Evolutionary conservation across 2,329 filamentous ascomycete genomes (phyloP).

Genomic region (Penicillium sp.): DNA sequence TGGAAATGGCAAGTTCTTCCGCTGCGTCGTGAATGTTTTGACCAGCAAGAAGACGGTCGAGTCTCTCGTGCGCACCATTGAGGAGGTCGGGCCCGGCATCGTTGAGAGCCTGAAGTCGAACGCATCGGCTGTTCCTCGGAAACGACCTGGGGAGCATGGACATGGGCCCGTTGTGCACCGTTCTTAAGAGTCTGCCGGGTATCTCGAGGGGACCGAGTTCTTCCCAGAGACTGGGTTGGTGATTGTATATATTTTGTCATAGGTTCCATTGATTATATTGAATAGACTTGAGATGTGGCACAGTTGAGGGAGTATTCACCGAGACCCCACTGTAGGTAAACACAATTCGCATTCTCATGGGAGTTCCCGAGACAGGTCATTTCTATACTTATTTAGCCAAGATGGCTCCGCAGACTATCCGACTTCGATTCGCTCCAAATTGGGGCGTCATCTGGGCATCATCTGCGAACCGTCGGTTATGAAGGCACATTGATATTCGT

Average conservation of each 20-base stretch:
- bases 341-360: background rate
- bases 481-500: background rate
- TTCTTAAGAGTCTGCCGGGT: background rate
- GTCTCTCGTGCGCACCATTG: constrained; percentile 59
- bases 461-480: too few species aligned
- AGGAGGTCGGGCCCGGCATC: constrained; percentile 44
- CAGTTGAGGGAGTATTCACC: too few species aligned
- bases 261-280: too few species aligned
- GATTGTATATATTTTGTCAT: constrained; percentile 1
- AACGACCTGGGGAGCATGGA: constrained; percentile 33
- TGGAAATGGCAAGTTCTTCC: constrained; percentile 63
- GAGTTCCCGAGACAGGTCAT: too few species aligned
- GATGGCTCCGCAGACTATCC: too few species aligned
- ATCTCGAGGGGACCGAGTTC: too few species aligned
- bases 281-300: too few species aligned
- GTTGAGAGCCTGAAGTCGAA: constrained; percentile 29
- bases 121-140: constrained; percentile 16
- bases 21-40: constrained; percentile 65
- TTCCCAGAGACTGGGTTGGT: constrained; percentile 9
- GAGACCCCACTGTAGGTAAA: too few species aligned
- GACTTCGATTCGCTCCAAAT: too few species aligned
- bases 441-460: too few species aligned
- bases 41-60: constrained; percentile 61
- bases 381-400: too few species aligned
- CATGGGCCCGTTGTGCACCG: constrained; percentile 37